Conservation (phyloP, 768 basidiomycete genomes). For the Hygrocybe coccinea region DNA sequence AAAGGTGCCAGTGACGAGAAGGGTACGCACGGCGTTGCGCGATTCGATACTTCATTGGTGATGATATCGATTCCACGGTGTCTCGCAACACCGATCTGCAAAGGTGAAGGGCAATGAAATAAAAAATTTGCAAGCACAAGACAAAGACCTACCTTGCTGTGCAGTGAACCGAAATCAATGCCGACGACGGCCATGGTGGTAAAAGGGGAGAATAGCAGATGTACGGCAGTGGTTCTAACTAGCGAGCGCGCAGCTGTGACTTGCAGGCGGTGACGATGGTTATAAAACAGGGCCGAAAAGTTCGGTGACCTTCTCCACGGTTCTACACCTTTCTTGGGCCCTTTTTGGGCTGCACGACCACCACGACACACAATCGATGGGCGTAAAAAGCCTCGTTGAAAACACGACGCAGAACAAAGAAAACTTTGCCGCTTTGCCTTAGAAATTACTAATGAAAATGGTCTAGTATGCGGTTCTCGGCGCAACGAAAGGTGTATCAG, state of each 20-base stretch:
- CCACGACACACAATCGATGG: too few species aligned
- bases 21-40: constrained; percentile 81
- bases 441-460: too few species aligned
- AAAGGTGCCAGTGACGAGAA: background rate
- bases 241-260: too few species aligned
- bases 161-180: constrained; percentile 87
- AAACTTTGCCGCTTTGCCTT: too few species aligned
- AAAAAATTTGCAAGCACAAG: too few species aligned
- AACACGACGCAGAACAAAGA: too few species aligned
- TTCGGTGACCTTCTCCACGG: constrained; percentile 1
- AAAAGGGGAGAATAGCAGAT: constrained; percentile 17
- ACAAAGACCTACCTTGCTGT: constrained; percentile 83
- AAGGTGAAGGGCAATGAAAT: constrained; percentile 10
- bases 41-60: constrained; percentile 95
- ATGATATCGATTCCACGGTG: constrained; percentile 98
- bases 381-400: too few species aligned
- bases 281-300: background rate
- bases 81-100: constrained; percentile 89
- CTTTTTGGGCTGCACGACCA: background rate
- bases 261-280: constrained; percentile 1
- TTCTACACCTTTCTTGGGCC: background rate
- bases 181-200: constrained; percentile 85
- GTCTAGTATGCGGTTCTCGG: too few species aligned
- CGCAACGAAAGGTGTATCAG: too few species aligned
- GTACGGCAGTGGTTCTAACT: too few species aligned